Evolutionary conservation across 306 rosid genomes (phyloP).

Genomic region (Acmispon strigosus): DNA sequence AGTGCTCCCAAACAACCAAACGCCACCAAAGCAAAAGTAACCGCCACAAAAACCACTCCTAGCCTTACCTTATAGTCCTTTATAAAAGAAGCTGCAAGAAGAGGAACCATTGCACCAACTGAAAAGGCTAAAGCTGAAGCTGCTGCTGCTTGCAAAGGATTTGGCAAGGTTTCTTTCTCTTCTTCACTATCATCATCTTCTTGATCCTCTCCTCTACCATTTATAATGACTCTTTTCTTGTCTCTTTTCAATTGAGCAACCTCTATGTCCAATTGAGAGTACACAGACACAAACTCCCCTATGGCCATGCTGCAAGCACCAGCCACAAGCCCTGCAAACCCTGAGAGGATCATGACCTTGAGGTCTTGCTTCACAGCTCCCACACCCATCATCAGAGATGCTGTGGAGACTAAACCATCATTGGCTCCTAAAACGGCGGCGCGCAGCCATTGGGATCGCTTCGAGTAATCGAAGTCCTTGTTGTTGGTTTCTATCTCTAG

Average conservation of each 20-base stretch:
- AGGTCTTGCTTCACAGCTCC: slow-evolving; percentile 45
- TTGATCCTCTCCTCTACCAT: background rate
- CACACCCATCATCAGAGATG: slow-evolving; percentile 40
- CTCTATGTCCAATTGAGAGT: slow-evolving; percentile 37
- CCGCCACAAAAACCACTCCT: slow-evolving; percentile 32
- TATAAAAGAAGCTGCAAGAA: slow-evolving; percentile 38
- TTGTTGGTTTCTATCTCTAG: slow-evolving; percentile 18
- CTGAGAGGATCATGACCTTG: slow-evolving; percentile 35
- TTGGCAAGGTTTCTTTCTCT: slow-evolving; percentile 33
- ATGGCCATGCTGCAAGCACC: slow-evolving; percentile 51
- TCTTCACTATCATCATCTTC: background rate
- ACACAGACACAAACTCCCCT: slow-evolving; percentile 43
- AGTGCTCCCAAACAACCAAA: slow-evolving; percentile 41
- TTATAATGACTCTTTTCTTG: background rate
- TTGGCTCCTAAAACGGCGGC: slow-evolving; percentile 42
- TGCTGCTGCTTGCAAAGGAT: slow-evolving; percentile 42
- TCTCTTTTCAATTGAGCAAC: slow-evolving; percentile 35
- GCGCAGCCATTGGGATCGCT: slow-evolving; percentile 41
- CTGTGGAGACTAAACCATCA: slow-evolving; percentile 41
- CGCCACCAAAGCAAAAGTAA: slow-evolving; percentile 26
- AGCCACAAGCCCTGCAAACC: slow-evolving; percentile 39
- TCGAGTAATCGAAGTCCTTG: slow-evolving; percentile 38
- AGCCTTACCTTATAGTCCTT: slow-evolving; percentile 35
- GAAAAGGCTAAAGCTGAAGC: slow-evolving; percentile 47
- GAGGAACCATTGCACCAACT: slow-evolving; percentile 41